Conservation (phyloP, 768 basidiomycete genomes). For the Pleurotus citrinopileatus region DNA sequence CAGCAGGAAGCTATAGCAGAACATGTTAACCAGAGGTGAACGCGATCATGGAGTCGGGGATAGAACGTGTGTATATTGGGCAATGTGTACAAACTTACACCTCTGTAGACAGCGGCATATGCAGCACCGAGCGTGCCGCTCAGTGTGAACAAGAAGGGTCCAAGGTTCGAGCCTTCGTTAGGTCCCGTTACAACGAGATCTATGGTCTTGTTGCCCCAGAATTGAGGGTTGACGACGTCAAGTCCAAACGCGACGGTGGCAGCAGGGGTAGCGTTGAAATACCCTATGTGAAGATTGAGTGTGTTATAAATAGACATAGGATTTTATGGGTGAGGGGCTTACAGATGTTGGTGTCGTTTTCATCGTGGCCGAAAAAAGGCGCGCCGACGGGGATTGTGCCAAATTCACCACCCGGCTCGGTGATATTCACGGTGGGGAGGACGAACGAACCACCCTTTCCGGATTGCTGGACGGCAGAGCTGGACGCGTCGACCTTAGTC, state of each 20-base stretch:
- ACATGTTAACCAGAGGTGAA: background rate
- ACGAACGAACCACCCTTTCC: conserved; percentile 28
- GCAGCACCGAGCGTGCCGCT: conserved; percentile 28
- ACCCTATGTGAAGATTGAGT: conserved; percentile 15
- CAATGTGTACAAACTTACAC: too few species aligned
- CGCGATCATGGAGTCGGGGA: background rate
- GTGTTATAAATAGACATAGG: background rate
- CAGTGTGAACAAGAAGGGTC: conserved; percentile 25
- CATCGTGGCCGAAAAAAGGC: conserved; percentile 26
- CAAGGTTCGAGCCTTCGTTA: conserved; percentile 26
- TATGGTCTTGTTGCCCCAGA: conserved; percentile 20
- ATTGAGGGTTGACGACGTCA: conserved; percentile 23
- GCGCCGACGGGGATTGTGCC: conserved; percentile 25
- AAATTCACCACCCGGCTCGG: conserved; percentile 27
- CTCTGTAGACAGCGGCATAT: conserved; percentile 24
- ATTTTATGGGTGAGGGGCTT: too few species aligned
- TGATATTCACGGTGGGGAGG: conserved; percentile 26
- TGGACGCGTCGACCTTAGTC: too few species aligned
- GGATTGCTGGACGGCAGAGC: conserved; percentile 28
- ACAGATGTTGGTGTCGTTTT: conserved; percentile 22
- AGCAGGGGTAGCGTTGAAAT: conserved; percentile 30
- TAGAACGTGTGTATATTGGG: too few species aligned
- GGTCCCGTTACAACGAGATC: conserved; percentile 29
- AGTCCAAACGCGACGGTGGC: conserved; percentile 25
- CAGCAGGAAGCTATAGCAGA: conserved; percentile 20